A percentile compares a stretch with the other conserved stretches of the same genome.
These are phyloP conservation scores for Cystofilobasidium ferigula DNA, from an alignment of 768 basidiomycete genomes.

Conservation along the genomic window DNA sequence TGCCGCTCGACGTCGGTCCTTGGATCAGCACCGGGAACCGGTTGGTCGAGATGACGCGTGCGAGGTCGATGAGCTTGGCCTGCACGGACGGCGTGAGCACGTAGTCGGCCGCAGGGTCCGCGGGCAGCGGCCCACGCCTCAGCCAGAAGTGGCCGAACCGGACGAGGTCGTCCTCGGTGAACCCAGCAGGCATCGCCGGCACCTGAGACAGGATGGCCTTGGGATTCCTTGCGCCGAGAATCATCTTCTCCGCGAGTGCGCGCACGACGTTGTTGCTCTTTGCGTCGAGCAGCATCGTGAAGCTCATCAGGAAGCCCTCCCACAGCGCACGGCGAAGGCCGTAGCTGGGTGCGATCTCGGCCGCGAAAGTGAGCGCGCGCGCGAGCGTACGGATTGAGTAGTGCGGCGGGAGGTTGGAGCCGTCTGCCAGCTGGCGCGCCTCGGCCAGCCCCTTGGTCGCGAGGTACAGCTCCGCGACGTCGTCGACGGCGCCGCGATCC, in stretches of 20 bases:
- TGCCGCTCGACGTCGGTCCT: slow-evolving; percentile 93
- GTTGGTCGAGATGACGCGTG: slow-evolving; percentile 74
- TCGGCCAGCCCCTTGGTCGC: slow-evolving; percentile 66
- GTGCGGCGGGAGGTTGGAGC: slow-evolving; percentile 81
- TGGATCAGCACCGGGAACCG: slow-evolving; percentile 92
- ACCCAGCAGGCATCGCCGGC: slow-evolving; percentile 46
- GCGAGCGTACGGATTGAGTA: slow-evolving; percentile 94
- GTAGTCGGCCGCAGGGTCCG: slow-evolving; percentile 54
- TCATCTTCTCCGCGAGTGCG: slow-evolving; percentile 59
- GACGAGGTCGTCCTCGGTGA: slow-evolving; percentile 50
- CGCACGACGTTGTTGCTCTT: slow-evolving; percentile 58
- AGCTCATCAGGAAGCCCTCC: slow-evolving; percentile 97
- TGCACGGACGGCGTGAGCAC: slow-evolving; percentile 93
- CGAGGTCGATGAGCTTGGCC: slow-evolving; percentile 84
- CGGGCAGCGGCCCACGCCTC: slow-evolving; percentile 58
- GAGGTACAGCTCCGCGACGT: slow-evolving; percentile 81
- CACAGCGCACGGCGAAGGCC: slow-evolving; percentile 76
- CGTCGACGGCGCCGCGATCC: slow-evolving; percentile 76
- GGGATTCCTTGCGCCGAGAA: slow-evolving; percentile 72
- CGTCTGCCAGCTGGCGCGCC: slow-evolving; percentile 72
- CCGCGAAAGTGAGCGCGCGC: slow-evolving; percentile 78
- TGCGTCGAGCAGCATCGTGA: slow-evolving; percentile 83
- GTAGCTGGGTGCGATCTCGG: slow-evolving; percentile 64
- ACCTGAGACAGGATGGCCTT: slow-evolving; percentile 62
- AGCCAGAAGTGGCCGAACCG: slow-evolving; percentile 89